phyloP scores from a whole-genome alignment of 352 stramenopile genomes.

The Phytophthora nicotianae region DNA sequence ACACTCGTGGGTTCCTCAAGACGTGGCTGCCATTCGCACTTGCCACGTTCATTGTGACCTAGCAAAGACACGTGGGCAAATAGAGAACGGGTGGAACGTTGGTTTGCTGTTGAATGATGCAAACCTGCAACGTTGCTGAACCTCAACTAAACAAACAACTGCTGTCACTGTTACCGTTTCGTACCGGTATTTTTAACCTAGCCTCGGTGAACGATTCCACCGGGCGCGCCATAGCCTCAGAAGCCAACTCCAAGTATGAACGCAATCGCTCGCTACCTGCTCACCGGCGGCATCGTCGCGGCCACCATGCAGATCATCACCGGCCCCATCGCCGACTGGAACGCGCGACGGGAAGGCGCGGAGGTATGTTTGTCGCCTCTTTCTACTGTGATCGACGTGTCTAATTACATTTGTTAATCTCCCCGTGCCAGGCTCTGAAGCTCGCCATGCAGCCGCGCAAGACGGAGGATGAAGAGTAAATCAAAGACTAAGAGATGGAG shows the following conservation, averaged over 20 bases:
- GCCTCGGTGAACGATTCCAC: constrained; percentile 7
- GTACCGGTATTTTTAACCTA: constrained; percentile 1
- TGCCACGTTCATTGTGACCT: constrained; percentile 7
- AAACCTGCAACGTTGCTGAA: too few relatives aligned
- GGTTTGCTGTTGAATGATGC: too few relatives aligned
- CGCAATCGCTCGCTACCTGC: constrained; percentile 73
- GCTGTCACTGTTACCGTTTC: background rate
- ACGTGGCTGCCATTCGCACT: constrained; percentile 34
- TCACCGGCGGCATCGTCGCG: constrained; percentile 70
- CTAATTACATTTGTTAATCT: constrained; percentile 1
- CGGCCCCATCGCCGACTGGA: constrained; percentile 75
- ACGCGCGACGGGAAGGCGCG: constrained; percentile 68
- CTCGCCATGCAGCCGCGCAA: constrained; percentile 58
- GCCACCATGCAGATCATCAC: constrained; percentile 71
- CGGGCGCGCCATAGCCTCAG: constrained; percentile 23
- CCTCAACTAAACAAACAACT: background rate
- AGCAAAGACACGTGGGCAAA: too few relatives aligned
- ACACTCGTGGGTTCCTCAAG: constrained; percentile 33
- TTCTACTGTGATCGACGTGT: background rate
- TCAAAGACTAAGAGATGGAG: background rate
- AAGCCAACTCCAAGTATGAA: constrained; percentile 55
- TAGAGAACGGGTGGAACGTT: too few relatives aligned
- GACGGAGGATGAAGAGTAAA: constrained; percentile 61
- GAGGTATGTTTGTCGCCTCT: constrained; percentile 38
- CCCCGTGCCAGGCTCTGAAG: constrained; percentile 60